phyloP scores from a whole-genome alignment of 2,329 filamentous ascomycete species.

The Aspergillus proliferans region DNA sequence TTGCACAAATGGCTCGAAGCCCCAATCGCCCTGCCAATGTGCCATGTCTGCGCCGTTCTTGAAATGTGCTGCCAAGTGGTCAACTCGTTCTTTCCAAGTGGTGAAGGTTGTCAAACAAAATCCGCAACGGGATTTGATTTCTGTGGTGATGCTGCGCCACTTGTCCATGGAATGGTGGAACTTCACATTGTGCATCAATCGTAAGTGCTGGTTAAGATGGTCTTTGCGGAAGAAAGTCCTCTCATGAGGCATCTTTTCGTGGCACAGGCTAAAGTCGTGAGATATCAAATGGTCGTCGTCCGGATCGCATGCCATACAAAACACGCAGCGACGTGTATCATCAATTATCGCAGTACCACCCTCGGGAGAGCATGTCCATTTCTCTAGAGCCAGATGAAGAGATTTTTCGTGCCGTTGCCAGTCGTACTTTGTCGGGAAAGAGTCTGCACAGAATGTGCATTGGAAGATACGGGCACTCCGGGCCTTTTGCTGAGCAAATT shows the following conservation, averaged over 20 bases:
- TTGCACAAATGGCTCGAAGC: slow-evolving; percentile 33
- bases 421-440: slow-evolving; percentile 53
- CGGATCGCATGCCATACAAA: slow-evolving; percentile 51
- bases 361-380: slow-evolving; percentile 55
- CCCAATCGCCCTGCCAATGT: slow-evolving; percentile 35
- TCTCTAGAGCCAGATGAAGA: slow-evolving; percentile 51
- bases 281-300: slow-evolving; percentile 51
- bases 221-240: slow-evolving; percentile 59
- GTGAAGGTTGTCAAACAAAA: slow-evolving; percentile 36
- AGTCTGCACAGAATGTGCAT: slow-evolving; percentile 54
- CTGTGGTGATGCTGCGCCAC: slow-evolving; percentile 52
- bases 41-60: slow-evolving; percentile 32
- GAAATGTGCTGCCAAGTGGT: slow-evolving; percentile 38
- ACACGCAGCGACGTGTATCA: slow-evolving; percentile 51
- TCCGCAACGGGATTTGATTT: slow-evolving; percentile 46
- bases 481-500: slow-evolving; percentile 36
- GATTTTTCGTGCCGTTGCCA: slow-evolving; percentile 57
- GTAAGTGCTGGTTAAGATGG: slow-evolving; percentile 56
- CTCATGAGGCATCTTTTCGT: slow-evolving; percentile 54
- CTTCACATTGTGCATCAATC: slow-evolving; percentile 54
- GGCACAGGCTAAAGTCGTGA: slow-evolving; percentile 55
- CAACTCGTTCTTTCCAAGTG: slow-evolving; percentile 39
- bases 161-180: slow-evolving; percentile 51
- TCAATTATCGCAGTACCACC: slow-evolving; percentile 49
- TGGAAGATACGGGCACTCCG: slow-evolving; percentile 46